These are phyloP conservation scores for Nadsonia commutata DNA, from an alignment of 1,139 yeast genomes.

Conservation along the genomic window DNA sequence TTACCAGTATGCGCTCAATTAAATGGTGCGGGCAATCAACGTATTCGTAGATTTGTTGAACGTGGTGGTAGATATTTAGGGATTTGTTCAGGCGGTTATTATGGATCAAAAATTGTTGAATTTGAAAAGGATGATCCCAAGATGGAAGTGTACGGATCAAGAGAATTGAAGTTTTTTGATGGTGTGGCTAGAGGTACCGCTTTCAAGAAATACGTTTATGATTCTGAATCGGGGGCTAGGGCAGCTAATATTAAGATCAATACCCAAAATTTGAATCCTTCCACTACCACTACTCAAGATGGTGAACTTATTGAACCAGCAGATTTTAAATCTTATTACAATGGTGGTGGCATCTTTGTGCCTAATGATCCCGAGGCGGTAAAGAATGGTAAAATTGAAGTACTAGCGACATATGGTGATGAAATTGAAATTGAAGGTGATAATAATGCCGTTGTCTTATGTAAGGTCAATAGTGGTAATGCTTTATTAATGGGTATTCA, in stretches of 20 bases:
- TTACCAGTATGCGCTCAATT: conserved; percentile 62
- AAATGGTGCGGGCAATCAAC: conserved; percentile 52
- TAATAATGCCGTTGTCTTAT: conserved; percentile 43
- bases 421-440: conserved; percentile 30
- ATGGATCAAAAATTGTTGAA: conserved; percentile 59
- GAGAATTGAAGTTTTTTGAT: conserved; percentile 71
- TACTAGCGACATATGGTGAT: conserved; percentile 52
- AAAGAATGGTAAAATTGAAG: conserved; percentile 37
- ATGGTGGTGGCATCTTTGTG: conserved; percentile 81
- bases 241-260: conserved; percentile 37
- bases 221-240: conserved; percentile 59
- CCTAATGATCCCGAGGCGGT: conserved; percentile 43
- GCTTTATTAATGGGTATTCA: conserved; percentile 79
- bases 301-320: conserved; percentile 10
- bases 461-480: conserved; percentile 58
- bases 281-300: conserved; percentile 2
- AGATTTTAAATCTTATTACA: conserved; percentile 37
- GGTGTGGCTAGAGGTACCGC: conserved; percentile 78
- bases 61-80: conserved; percentile 77
- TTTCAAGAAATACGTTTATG: conserved; percentile 64
- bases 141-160: conserved; percentile 70
- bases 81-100: conserved; percentile 95
- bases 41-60: conserved; percentile 49
- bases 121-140: conserved; percentile 59
- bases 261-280: conserved; percentile 15